phyloP scores from a whole-genome alignment of 371 early-diverging fungal species.

The Apophysomyces variabilis region DNA sequence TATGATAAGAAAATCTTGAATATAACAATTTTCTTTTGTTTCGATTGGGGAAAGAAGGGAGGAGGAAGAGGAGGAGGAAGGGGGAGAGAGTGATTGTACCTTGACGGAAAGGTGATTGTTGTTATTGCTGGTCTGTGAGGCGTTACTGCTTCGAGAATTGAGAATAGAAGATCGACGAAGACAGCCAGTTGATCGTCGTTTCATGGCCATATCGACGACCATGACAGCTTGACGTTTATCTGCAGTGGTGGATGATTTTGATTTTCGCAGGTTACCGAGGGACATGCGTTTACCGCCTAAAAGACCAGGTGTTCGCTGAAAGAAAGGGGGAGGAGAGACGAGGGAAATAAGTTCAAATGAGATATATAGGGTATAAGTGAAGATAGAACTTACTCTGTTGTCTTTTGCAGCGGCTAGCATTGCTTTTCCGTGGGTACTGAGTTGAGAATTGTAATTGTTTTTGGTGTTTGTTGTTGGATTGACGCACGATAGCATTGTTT shows the following conservation, averaged over 20 bases:
- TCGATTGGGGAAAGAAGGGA: too few species aligned
- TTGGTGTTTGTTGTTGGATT: slow-evolving; percentile 1
- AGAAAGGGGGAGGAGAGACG: not conserved
- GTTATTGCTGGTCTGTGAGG: not conserved
- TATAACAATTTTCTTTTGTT: not conserved
- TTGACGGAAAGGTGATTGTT: not conserved
- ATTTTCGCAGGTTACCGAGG: slow-evolving; percentile 38
- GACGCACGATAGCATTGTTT: slow-evolving; percentile 10
- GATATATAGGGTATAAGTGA: not conserved
- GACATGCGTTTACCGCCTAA: slow-evolving; percentile 39
- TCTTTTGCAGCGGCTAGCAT: slow-evolving; percentile 13
- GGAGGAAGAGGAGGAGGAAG: too few species aligned
- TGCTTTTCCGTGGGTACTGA: slow-evolving; percentile 15
- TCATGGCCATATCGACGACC: slow-evolving; percentile 27
- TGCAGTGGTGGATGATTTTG: slow-evolving; percentile 45
- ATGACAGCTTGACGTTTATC: slow-evolving; percentile 24
- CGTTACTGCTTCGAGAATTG: slow-evolving; percentile 12
- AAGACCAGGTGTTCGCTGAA: slow-evolving; percentile 19
- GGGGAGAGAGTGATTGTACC: not conserved
- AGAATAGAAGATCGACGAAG: slow-evolving; percentile 28
- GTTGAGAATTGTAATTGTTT: not conserved
- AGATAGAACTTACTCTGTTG: slow-evolving; percentile 15
- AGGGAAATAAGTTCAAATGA: not conserved
- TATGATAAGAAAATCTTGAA: not conserved
- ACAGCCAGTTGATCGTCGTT: slow-evolving; percentile 50